A percentile compares a stretch with the other conserved stretches of the same genome.
Conservation (phyloP, 148 eudicot species). For the Talinum fruticosum region DNA sequence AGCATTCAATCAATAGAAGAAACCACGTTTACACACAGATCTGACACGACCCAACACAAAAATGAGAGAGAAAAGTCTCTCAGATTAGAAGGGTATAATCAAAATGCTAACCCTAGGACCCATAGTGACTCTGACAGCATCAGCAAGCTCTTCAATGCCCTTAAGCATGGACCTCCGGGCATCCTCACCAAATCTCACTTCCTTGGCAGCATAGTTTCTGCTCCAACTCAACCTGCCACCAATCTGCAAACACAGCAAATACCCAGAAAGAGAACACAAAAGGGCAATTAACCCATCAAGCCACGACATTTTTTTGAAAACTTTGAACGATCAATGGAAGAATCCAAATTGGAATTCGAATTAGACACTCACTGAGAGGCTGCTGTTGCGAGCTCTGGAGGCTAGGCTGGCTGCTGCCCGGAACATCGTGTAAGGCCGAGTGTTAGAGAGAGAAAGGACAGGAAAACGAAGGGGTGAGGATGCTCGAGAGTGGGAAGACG, state of each 20-base stretch:
- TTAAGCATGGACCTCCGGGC: slow-evolving; percentile 79
- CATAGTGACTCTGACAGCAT: slow-evolving; percentile 98
- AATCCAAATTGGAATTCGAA: neutral
- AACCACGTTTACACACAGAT: slow-evolving; percentile 10
- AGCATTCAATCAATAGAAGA: slow-evolving; percentile 40
- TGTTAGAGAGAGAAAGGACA: slow-evolving; percentile 6
- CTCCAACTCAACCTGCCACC: slow-evolving; percentile 60
- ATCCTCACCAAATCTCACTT: slow-evolving; percentile 79
- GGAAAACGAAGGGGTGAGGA: neutral
- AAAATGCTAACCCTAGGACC: slow-evolving; percentile 72
- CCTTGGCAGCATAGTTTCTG: slow-evolving; percentile 95
- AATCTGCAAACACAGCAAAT: slow-evolving; percentile 28
- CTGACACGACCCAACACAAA: slow-evolving; percentile 1
- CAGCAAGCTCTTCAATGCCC: slow-evolving; percentile 92
- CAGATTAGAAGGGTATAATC: neutral
- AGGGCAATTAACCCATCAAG: neutral
- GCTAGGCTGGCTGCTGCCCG: slow-evolving; percentile 70
- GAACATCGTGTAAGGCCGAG: slow-evolving; percentile 35
- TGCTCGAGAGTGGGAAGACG: neutral
- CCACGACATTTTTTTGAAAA: neutral
- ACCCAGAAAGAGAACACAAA: neutral
- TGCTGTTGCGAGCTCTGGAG: slow-evolving; percentile 45
- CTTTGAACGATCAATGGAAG: neutral
- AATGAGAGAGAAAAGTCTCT: neutral
- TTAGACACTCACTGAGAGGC: slow-evolving; percentile 25